Evolutionary conservation across 2,329 filamentous ascomycete genomes (phyloP), one percentile per base, ranked within the genome.

Genomic region (Grosmannia serpens): DNA sequence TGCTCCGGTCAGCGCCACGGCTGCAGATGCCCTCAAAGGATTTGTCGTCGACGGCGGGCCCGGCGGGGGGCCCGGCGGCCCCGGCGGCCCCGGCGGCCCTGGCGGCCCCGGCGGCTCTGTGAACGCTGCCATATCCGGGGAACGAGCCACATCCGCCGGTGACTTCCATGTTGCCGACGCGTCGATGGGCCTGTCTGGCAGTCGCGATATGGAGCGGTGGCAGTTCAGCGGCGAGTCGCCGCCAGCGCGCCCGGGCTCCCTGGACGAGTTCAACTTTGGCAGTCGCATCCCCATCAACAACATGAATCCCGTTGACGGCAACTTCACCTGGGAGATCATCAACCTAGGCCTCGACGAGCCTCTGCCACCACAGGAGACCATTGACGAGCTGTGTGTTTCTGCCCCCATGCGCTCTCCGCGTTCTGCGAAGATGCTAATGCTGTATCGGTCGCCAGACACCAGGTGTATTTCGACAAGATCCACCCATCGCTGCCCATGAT

Each of bases 401-500:
- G 17, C 3, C 11, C 13, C 24, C 22, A 50, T 35, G 24, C 51
- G 35, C 54, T 57, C 24, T n/a, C 2, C 3, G 4, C 10, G 29
- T 31, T 3, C 11, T 38, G 35, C 35, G 20, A 44, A 9, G 20
- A 5, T 41, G 41, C 41, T 44, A 44, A 44, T 44, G 41, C 17
- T 13, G 11, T 17, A 13, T 35, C 4, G 6, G 4, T 3, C n/a
- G 2, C 3, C 46, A 89, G 85, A 61, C 87, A 95, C 66, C 81
- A 88, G 65, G 84, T 94, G 29, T 99, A 88, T 71, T 97, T 97
- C 68, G 85, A 91, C 59, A 96, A 95, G 70, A 81, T 95, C 11
- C 89, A 97, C 67, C 86, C 88, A 0, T 90, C 89, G 0, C 67
- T 89, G 59, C 91, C 94, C 20, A 88, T 97, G 80, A 88, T 97